Percentiles rank a stretch among this genome's conserved stretches.
phyloP scores from a whole-genome alignment of 2,329 filamentous ascomycete genomes.

The Botrytis fragariae region DNA sequence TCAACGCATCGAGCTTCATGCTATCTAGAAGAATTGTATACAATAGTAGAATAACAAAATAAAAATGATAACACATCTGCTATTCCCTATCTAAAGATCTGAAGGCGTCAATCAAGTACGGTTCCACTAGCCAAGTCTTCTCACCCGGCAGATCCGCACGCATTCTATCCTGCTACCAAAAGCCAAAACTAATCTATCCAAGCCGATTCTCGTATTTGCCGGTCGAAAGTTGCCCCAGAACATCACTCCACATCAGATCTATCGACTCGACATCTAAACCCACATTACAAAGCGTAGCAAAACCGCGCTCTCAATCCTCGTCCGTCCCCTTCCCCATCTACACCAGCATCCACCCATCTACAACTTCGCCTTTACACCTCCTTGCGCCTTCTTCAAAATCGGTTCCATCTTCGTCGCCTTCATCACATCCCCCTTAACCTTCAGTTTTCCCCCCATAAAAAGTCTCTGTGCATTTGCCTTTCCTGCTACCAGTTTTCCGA shows the following conservation, averaged over 20 bases:
- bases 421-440: conserved; percentile 98
- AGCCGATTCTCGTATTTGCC: neutral
- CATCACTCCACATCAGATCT: neutral
- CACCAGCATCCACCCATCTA: neutral
- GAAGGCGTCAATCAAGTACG: neutral
- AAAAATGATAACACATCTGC: neutral
- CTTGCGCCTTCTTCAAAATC: conserved; percentile 18
- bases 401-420: conserved; percentile 91
- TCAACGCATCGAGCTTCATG: neutral
- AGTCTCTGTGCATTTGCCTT: conserved; percentile 92
- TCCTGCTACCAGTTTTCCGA: conserved; percentile 75
- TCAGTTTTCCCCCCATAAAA: conserved; percentile 95
- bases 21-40: neutral
- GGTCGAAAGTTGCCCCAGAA: neutral
- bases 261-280: neutral
- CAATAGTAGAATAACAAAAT: neutral
- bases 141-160: neutral
- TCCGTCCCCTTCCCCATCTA: no score
- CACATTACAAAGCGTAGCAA: neutral
- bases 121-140: neutral
- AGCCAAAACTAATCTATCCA: neutral
- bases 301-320: neutral
- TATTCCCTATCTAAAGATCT: neutral
- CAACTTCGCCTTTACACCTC: conserved; percentile 18
- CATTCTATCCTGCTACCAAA: neutral